Base-by-base conservation (phyloP, 2,329 filamentous ascomycete genomes). In the Fusarium oxysporum region DNA sequence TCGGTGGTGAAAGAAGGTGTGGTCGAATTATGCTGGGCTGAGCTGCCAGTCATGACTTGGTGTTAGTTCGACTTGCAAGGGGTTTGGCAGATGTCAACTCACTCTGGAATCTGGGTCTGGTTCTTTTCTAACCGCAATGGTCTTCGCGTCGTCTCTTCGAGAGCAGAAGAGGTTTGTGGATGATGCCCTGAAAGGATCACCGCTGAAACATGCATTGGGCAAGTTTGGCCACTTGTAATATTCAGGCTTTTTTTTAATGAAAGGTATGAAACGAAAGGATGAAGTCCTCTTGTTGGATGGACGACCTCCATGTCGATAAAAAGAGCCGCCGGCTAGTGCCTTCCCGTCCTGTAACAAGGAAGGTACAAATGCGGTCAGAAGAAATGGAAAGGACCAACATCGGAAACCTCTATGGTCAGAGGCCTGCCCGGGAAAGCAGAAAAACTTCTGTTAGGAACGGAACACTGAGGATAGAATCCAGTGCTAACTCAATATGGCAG, bases 71-170 rank as follows among this genome's bases (percentile, higher is more conserved):
- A 59, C 55, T 62, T 61, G 55, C 66, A 68, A 73, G 71, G 62
- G 71, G 47, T 65, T 72, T 72, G 71, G 68, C 58, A 73, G 59
- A 74, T 69, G 71, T 56, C 59, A 62, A 62, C 44, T 47, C 44
- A 43, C 44, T 44, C 38, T 57, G 25, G 28, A 71, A 62, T 28
- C 37, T 44, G 62, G 51, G 45, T 59, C 33, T 45, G 62, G 47
- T 43, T 64, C 50, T 53, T 25, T 71, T 35, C 50, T 51, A 65
- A 58, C 67, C 62, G 47, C 53, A 58, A 62, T 40, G 28, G 45
- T 56, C 51, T 55, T 44, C 32, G 28, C 35, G 48, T 47, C 63
- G 51, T 71, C 38, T 67, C 47, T 30, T 35, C 21, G 7, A 40
- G 50, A 54, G 13, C 33, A 54, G 25, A 56, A 70, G 48, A 45